Evolutionary conservation across 352 stramenopile genomes (phyloP), one percentile per base, ranked within the genome.

Genomic region (Globisporangium okanoganense): DNA sequence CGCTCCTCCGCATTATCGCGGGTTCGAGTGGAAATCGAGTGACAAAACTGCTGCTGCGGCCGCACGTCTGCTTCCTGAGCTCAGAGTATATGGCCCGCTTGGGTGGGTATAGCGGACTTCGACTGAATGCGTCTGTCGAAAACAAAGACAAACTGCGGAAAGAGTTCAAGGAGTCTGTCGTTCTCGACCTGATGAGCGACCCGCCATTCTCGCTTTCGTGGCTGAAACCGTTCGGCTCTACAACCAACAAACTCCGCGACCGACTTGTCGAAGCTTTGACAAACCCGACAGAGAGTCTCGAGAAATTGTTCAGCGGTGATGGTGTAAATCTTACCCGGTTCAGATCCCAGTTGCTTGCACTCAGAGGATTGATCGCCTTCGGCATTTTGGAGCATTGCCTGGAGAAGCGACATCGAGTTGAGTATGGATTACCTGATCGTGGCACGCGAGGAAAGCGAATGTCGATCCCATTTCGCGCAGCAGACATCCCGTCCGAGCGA

Each of bases 391-490:
- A 91, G 31, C 85, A 93, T 29, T 94, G 86, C 41, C 52, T 97
- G 22, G 58, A 95, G 47, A 95, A 96, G 67, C 80, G 88, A 2
- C 82, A 92, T 56, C 71, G 87, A 24, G 88, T 97, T 0, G 63
- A 92, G 33, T 97, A 86, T 67, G 88, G 89, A 0, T 63, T 96
- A 45, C 68, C 76, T 16, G 38, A 68, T 13, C 51, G 52, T 45
- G 61, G 58, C 0, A 62, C 68, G 0, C 84, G 82, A 36, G 52
- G 4, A 1, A 97, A 96, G 61, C 71, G 72, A 25, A 71, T 98
- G 25, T 88, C 87, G 8, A 86, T 98, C 18, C 91, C 90, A 27
- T 97, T 95, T 59, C 72, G 79, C 56, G 88, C 81, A n/a, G 85
- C 85, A 4, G 85, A 97, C 67, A 85, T 93, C 14, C 90, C 88